Evolutionary conservation across 106 monocot species (phyloP).

Genomic region (Dioscorea alata): DNA sequence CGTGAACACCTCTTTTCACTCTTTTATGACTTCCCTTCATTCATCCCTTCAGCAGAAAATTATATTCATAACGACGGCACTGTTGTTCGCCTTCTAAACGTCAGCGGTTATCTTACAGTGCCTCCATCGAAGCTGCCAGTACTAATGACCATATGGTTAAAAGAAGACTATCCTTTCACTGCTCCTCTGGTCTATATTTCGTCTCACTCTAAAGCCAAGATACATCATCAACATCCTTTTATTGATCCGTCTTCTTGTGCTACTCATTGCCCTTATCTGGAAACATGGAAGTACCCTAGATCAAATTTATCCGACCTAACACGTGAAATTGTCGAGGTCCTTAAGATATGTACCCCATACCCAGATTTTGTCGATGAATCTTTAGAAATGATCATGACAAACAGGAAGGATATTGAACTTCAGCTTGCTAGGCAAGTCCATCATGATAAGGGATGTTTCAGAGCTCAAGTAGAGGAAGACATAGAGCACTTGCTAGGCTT

Average conservation of each 20-base stretch:
- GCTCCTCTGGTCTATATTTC: background rate
- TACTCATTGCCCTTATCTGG: background rate
- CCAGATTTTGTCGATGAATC: background rate
- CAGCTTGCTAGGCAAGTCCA: background rate
- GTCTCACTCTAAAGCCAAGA: background rate
- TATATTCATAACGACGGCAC: background rate
- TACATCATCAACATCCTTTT: background rate
- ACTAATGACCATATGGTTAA: background rate
- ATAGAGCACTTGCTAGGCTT: background rate
- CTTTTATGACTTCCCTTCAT: background rate
- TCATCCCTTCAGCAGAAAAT: background rate
- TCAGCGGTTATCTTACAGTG: background rate
- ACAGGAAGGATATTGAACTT: slow-evolving; percentile 21
- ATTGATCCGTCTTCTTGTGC: background rate
- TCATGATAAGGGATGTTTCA: background rate
- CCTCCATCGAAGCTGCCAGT: background rate
- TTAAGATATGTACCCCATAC: background rate
- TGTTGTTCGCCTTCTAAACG: background rate
- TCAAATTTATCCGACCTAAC: background rate
- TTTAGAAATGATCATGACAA: too few relatives aligned
- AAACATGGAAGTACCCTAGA: slow-evolving; percentile 1
- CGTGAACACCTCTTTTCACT: slow-evolving; percentile 1
- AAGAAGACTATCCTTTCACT: background rate
- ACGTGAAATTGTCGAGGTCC: background rate
- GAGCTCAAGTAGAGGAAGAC: slow-evolving; percentile 8